Evolutionary conservation across 2,329 filamentous ascomycete genomes (phyloP), one percentile per base, ranked within the genome.

Genomic region (Grosmannia clavigera): DNA sequence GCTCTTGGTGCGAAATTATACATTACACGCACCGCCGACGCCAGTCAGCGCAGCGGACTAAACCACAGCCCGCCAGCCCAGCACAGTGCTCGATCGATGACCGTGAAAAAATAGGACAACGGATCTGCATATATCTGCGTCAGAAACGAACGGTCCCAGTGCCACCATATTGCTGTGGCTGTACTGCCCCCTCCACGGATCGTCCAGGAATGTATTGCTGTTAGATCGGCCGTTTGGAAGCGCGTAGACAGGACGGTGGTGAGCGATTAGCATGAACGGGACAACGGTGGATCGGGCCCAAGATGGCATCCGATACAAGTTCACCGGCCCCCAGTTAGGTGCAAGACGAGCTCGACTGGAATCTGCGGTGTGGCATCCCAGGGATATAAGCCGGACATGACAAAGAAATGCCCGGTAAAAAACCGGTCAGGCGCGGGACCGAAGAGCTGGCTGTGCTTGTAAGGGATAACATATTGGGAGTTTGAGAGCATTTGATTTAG

Each of bases 321-420:
- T 72, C 51, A 72, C 61, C 0, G 68, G 68, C 9, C 57, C 56
- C 9, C 50, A 60, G 2, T 65, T 22, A 0, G 72, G 70, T 25
- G 71, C 38, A 1, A 58, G 14, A 73, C 69, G 0, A 74, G 57
- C 59, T 74, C 71, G 1, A 66, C 61, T 0, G 71, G 70, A 1
- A 73, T 43, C 56, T 72, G 59, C 1, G 71, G 71, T 0, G 72
- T 62, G 0, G 66, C 65, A 5, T 61, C 53, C 71, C 71, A 74
- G 1, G 70, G 68, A 31, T 72, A 66, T 2, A 74, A 61, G 10
- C 72, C 72, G 55, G 73, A 61, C 43, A 55, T 57, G 55, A 62
- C 63, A 5, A 65, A 54, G 48, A 55, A 46, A 55, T 61, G 51
- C 19, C 65, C 62, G 6, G 65, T 66, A 54, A 65, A 63, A 55